Conservation (phyloP, 176 grass and related monocot genomes). For the Stipa capillata region DNA sequence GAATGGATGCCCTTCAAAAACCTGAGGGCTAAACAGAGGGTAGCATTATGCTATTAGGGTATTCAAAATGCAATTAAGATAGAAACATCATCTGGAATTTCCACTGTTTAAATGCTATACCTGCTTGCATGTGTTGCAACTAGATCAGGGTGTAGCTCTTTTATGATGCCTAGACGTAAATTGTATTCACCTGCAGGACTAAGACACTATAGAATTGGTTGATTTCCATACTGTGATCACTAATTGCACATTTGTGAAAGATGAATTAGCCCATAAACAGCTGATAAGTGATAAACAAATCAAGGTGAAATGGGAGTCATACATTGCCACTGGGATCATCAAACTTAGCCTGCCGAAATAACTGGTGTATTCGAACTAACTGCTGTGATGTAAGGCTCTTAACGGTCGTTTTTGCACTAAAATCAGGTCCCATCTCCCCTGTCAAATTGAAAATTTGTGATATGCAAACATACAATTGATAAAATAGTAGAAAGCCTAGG, state of each 20-base stretch:
- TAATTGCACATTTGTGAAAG: slow-evolving; percentile 15
- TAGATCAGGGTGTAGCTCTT: slow-evolving; percentile 93
- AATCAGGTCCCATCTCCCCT: slow-evolving; percentile 98
- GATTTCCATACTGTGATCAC: slow-evolving; percentile 14
- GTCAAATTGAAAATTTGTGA: slow-evolving; percentile 9
- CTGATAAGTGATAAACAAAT: slow-evolving; percentile 7
- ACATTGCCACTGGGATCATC: slow-evolving; percentile 97
- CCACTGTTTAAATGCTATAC: slow-evolving; percentile 26
- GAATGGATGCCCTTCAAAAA: slow-evolving; percentile 99
- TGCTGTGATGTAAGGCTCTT: slow-evolving; percentile 77
- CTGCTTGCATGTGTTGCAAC: slow-evolving; percentile 95
- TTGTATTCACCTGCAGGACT: slow-evolving; percentile 99
- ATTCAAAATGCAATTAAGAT: slow-evolving; percentile 6
- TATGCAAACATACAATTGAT: slow-evolving; percentile 9
- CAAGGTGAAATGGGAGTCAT: slow-evolving; percentile 22
- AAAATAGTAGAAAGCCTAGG: background rate
- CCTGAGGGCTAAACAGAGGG: slow-evolving; percentile 58
- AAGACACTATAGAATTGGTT: slow-evolving; percentile 73
- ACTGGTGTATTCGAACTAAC: slow-evolving; percentile 87
- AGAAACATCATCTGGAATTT: background rate
- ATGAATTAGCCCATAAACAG: slow-evolving; percentile 1
- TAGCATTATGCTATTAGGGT: background rate
- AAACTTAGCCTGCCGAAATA: slow-evolving; percentile 97
- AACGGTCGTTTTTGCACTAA: slow-evolving; percentile 62
- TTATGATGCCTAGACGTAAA: slow-evolving; percentile 93